A percentile compares a stretch with the other conserved stretches of the same genome.
Evolutionary conservation across 495 filamentous ascomycete species (phyloP).

Genomic region (Penicillium subrubescens): DNA sequence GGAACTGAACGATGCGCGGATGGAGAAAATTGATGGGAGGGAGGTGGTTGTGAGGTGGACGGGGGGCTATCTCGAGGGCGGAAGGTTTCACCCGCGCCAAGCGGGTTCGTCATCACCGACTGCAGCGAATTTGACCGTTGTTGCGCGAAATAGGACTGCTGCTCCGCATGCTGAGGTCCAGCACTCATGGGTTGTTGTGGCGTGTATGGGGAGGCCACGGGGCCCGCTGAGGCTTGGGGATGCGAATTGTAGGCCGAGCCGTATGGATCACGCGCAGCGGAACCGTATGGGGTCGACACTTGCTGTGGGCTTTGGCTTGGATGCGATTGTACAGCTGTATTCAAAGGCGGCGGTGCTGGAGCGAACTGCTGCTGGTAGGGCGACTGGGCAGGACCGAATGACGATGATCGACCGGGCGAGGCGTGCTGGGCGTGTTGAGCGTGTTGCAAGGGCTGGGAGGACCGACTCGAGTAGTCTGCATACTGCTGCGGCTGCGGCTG

Average conservation of each 20-base stretch:
- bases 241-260: constrained; percentile 36
- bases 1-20: constrained; percentile 46
- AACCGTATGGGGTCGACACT: constrained; percentile 37
- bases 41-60: constrained; percentile 38
- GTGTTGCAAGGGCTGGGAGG: constrained; percentile 47
- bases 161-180: constrained; percentile 34
- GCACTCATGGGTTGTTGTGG: constrained; percentile 37
- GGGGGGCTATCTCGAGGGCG: constrained; percentile 47
- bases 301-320: constrained; percentile 41
- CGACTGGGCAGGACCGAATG: constrained; percentile 46
- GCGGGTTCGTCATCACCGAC: constrained; percentile 44
- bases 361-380: constrained; percentile 50
- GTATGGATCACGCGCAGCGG: constrained; percentile 40
- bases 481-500: constrained; percentile 31
- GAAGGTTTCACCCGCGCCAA: constrained; percentile 37
- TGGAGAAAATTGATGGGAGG: constrained; percentile 44
- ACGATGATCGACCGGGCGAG: constrained; percentile 44
- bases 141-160: constrained; percentile 44
- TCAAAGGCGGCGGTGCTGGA: constrained; percentile 34
- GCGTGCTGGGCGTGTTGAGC: constrained; percentile 42
- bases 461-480: constrained; percentile 36
- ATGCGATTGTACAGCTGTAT: constrained; percentile 35
- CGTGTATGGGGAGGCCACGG: constrained; percentile 38
- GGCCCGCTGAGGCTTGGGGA: constrained; percentile 31
- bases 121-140: constrained; percentile 53